Base-by-base conservation (phyloP, 1,284 basidiomycete species). In the Puccinia triticina region DNA sequence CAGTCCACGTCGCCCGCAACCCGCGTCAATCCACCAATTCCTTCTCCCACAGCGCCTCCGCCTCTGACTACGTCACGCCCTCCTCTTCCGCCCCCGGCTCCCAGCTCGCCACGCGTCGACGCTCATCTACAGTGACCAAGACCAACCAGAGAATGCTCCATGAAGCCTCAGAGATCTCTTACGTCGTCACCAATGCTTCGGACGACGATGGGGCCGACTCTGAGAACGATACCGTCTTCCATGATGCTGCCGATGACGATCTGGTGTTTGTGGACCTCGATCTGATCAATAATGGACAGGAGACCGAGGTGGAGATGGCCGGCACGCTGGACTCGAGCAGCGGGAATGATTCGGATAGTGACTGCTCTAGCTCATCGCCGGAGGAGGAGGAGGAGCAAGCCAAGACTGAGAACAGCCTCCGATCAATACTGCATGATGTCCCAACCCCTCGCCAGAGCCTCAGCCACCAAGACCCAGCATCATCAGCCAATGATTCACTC, bases 221-320 rank as follows among this genome's bases (percentile, higher is more conserved):
- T 11, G 80, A 82, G 32, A 29, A 34, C 29, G 80, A 82, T 40
- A 55, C 50, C 26, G 53, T 64, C 59, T 82, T 75, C 40, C 80
- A 82, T 37, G 80, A 82, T 37, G 80, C 80, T 50, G 55, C 53
- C 40, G 55, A 59, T 50, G 72, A 75, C 34, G 73, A 76, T 40
- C 55, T 72, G 1, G 32, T 43, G n/a, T 75, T 82, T 75, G 80
- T 82, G 4, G 80, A 82, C 59, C 53, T 82, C 34, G 80, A 82
- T 46, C 53, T 72, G 12, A 73, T 81, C 43, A 64, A 81, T 34
- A 50, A 43, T 26, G 71, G 59, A 3, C 69, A 81, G n/a, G 79
- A 61, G 43, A 72, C 69, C 11, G 71, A 74, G 59, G 11, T 66
- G 29, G 79, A 81, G 29, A 73, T 57, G 16, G 18, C 26, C 16